Conservation (phyloP, 306 rosid species). For the Benincasa hispida region DNA sequence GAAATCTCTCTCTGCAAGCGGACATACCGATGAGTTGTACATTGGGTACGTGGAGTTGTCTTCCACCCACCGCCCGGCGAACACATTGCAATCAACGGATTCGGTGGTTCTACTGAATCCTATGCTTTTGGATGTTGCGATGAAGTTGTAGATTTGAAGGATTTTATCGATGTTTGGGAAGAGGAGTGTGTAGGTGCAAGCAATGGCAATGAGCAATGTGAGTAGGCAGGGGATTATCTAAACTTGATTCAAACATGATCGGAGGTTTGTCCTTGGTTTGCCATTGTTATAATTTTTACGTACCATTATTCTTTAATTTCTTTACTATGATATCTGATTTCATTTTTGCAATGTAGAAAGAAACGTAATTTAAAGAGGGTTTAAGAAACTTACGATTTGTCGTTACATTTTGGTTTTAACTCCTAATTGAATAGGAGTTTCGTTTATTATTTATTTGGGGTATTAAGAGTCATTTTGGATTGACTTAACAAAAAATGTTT, state of each 20-base stretch:
- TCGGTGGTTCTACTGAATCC: background rate
- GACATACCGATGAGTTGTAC: conserved; percentile 63
- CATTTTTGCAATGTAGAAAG: too few species aligned
- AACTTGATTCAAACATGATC: background rate
- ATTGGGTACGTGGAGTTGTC: conserved; percentile 61
- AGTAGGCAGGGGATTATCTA: background rate
- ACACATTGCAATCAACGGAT: conserved; percentile 32
- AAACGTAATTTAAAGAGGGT: background rate
- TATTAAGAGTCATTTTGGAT: too few species aligned
- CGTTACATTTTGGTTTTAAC: background rate
- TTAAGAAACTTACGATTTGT: background rate
- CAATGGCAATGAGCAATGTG: background rate
- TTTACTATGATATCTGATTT: too few species aligned
- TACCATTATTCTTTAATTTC: background rate
- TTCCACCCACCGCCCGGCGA: conserved; percentile 63
- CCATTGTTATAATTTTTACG: background rate
- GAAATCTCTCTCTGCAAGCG: conserved; percentile 65
- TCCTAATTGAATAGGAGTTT: background rate
- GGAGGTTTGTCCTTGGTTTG: background rate
- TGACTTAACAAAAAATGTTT: too few species aligned
- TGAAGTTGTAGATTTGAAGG: background rate
- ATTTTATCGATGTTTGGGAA: background rate
- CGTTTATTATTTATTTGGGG: too few species aligned
- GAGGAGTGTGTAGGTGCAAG: background rate
- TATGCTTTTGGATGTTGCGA: background rate